phyloP scores from a whole-genome alignment of 2,329 filamentous ascomycete species.

The Neofusicoccum umdonicola region DNA sequence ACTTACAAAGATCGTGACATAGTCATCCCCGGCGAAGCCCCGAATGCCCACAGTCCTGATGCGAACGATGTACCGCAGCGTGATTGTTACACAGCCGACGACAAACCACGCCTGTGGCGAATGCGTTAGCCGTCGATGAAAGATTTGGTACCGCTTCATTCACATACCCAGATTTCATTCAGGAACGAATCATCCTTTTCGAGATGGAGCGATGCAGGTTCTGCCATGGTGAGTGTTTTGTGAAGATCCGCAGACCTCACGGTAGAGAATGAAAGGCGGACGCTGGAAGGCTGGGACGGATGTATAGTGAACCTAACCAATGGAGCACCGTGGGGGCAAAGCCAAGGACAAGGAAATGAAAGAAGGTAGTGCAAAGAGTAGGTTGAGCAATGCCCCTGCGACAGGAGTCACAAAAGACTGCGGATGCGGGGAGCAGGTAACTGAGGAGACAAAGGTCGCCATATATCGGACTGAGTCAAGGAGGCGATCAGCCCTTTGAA shows the following conservation, averaged over 20 bases:
- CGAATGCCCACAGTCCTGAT: slow-evolving; percentile 38
- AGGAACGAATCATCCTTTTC: background rate
- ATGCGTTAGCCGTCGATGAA: background rate
- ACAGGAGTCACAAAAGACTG: background rate
- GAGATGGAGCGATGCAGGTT: background rate
- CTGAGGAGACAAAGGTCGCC: background rate
- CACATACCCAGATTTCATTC: background rate
- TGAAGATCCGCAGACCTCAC: background rate
- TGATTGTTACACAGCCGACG: slow-evolving; percentile 33
- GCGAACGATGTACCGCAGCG: slow-evolving; percentile 35
- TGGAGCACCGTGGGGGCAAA: no score
- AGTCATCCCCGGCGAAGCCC: slow-evolving; percentile 42
- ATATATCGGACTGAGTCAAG: background rate
- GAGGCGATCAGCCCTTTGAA: background rate
- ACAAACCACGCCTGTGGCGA: slow-evolving; percentile 23
- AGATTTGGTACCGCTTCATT: no score
- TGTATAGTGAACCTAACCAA: no score
- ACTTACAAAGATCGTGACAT: slow-evolving; percentile 34
- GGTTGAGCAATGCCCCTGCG: background rate
- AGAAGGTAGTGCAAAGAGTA: no score
- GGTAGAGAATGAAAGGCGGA: background rate
- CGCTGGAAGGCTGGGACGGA: background rate
- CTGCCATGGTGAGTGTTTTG: background rate
- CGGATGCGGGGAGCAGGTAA: background rate
- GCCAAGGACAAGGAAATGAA: no score